A percentile compares a stretch with the other conserved stretches of the same genome.
Evolutionary conservation across 148 eudicot species (phyloP).

Genomic region (Spergularia marina): DNA sequence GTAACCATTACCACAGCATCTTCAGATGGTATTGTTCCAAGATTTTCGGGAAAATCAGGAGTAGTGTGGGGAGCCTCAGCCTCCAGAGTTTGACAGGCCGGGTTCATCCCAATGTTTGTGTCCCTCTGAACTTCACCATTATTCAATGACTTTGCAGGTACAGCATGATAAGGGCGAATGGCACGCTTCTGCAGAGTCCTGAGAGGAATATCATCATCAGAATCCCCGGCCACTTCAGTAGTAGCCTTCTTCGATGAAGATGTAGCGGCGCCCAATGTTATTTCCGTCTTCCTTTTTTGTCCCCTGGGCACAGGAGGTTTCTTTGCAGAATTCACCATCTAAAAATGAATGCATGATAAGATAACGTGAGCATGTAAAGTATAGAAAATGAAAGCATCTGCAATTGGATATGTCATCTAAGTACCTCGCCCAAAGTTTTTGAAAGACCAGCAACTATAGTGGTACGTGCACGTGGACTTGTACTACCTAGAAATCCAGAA

Average conservation of each 20-base stretch:
- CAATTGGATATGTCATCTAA: background rate
- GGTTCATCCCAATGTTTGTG: slow-evolving; percentile 8
- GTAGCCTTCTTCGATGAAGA: background rate
- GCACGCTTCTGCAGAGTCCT: slow-evolving; percentile 12
- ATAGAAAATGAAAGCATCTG: background rate
- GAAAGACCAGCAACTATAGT: background rate
- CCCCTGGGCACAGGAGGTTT: background rate
- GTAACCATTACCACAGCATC: slow-evolving; percentile 7
- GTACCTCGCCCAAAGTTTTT: slow-evolving; percentile 17
- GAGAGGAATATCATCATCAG: slow-evolving; percentile 25
- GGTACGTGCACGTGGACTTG: slow-evolving; percentile 2
- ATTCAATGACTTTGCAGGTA: background rate
- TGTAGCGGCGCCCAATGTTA: background rate
- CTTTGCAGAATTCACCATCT: slow-evolving; percentile 1
- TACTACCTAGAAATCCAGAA: slow-evolving; percentile 10
- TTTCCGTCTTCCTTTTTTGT: slow-evolving; percentile 6
- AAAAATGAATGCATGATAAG: background rate
- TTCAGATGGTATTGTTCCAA: slow-evolving; percentile 7
- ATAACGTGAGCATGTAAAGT: background rate
- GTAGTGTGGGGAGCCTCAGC: slow-evolving; percentile 7
- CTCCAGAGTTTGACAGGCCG: background rate
- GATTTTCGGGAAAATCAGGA: slow-evolving; percentile 18
- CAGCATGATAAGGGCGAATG: slow-evolving; percentile 15
- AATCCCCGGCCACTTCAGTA: slow-evolving; percentile 17
- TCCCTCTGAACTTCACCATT: slow-evolving; percentile 4